These are phyloP conservation scores for Ustilago lituana DNA, from an alignment of 1,284 basidiomycete genomes.

Conservation along the genomic window DNA sequence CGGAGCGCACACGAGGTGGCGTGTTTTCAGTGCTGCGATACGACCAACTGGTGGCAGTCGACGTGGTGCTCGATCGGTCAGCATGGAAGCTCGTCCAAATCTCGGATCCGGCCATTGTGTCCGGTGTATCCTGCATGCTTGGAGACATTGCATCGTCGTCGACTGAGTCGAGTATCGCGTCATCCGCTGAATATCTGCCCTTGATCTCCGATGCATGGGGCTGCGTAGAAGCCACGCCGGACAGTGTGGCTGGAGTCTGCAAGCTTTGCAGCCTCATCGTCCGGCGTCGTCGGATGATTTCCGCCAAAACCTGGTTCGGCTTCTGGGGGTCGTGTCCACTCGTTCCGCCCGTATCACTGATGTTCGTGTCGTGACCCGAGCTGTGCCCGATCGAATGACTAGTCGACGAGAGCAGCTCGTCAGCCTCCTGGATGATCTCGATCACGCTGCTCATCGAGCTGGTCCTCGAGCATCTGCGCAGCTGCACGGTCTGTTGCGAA, in stretches of 20 bases:
- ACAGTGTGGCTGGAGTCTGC: conserved; percentile 2
- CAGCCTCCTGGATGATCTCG: conserved; percentile 34
- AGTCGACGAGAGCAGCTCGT: conserved; percentile 35
- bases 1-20: background rate
- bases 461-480: conserved; percentile 11
- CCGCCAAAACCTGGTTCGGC: conserved; percentile 19
- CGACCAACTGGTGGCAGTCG: conserved; percentile 35
- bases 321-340: conserved; percentile 35
- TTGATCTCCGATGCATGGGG: background rate
- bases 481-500: conserved; percentile 12
- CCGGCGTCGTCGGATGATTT: conserved; percentile 16
- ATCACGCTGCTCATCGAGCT: conserved; percentile 30
- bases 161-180: background rate
- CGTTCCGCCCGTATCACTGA: conserved; percentile 33
- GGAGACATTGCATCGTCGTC: conserved; percentile 12
- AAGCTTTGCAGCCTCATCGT: conserved; percentile 10
- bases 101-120: conserved; percentile 41
- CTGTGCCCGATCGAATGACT: conserved; percentile 37
- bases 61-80: conserved; percentile 35
- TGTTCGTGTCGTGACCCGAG: conserved; percentile 22
- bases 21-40: conserved; percentile 15
- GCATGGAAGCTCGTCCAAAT: conserved; percentile 42
- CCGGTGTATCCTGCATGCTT: conserved; percentile 31
- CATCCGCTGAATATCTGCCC: background rate
- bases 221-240: background rate